Percentiles rank a stretch among this genome's conserved stretches.
phyloP scores from a whole-genome alignment of 1,284 basidiomycete genomes.

The Porogramme epimiltina region DNA sequence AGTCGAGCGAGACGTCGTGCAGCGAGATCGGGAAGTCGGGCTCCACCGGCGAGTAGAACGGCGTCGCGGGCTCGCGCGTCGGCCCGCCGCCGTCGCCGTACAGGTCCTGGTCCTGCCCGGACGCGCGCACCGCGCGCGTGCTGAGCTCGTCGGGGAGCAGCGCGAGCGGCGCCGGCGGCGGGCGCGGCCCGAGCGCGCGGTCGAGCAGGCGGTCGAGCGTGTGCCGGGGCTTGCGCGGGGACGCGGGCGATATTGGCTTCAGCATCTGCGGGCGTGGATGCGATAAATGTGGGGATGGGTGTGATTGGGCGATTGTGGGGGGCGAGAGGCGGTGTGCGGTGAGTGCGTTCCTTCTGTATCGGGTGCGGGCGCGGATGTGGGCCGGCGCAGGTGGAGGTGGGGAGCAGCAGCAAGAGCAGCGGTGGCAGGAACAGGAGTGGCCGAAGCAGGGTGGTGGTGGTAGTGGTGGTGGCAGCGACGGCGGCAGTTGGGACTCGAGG shows the following conservation, averaged over 20 bases:
- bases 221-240: constrained; percentile 18
- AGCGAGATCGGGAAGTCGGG: constrained; percentile 13
- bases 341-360: too few species aligned
- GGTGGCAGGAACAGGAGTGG: neutral
- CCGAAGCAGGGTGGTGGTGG: neutral
- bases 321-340: neutral
- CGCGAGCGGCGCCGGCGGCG: neutral
- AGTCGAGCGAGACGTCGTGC: constrained; percentile 45
- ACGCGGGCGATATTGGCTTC: neutral
- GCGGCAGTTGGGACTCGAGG: neutral
- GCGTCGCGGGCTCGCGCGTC: constrained; percentile 26
- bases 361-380: neutral
- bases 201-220: constrained; percentile 26
- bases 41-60: constrained; percentile 22
- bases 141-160: constrained; percentile 11
- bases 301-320: neutral
- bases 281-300: neutral
- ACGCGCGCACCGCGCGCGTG: neutral
- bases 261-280: neutral
- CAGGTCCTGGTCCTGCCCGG: neutral
- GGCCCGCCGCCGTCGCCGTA: too few species aligned
- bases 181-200: constrained; percentile 1
- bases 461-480: neutral
- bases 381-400: neutral
- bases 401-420: neutral